Base-by-base conservation (phyloP, 2,329 filamentous ascomycete species). In the Talaromyces sp. region DNA sequence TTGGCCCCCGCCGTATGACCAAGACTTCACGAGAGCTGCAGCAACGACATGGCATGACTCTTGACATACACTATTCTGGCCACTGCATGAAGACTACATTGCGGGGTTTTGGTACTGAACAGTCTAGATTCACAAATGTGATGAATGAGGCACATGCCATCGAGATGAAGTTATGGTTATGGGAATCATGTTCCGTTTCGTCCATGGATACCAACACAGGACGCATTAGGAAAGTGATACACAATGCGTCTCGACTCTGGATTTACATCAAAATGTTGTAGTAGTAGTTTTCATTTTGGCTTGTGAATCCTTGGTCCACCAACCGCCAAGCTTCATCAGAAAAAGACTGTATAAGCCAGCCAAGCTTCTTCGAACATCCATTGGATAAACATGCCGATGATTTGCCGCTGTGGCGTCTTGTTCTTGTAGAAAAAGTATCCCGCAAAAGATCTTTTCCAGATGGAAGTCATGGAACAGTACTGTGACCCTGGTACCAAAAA, bases 401-500 rank as follows among this genome's bases (percentile, higher is more conserved):
- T 59, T 39, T 45, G 39, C 56, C 56, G 56, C 37, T 27, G 56
- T 59, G 56, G 56, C 37, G 35, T 33, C 27, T 57, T n/a, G 19
- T 41, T 43, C 19, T 22, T 31, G 19, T n/a, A 31, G 22, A 19
- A 27, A 45, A 35, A 22, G 31, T n/a, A 57, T n/a, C 13, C 33
- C 35, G 56, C 52, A 56, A 56, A 37, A 35, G 11, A 8, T 56
- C 52, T 37, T 56, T 39, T 37, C 33, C 33, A 22, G 31, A 11
- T 22, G 31, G 19, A 56, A 37, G 27, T 31, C 27, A 31, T 31
- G 27, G 27, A 31, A 31, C 27, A 31, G 4, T 56, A 37, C 27
- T 37, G 24, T 16, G 39, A 56, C 33, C n/a, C 33, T 56, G 37
- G 39, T 56, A 24, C 33, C 33, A 22, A 3, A 22, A 56, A 56